These are phyloP conservation scores for Lactarius indigo DNA, from an alignment of 768 basidiomycete species.

Conservation along the genomic window DNA sequence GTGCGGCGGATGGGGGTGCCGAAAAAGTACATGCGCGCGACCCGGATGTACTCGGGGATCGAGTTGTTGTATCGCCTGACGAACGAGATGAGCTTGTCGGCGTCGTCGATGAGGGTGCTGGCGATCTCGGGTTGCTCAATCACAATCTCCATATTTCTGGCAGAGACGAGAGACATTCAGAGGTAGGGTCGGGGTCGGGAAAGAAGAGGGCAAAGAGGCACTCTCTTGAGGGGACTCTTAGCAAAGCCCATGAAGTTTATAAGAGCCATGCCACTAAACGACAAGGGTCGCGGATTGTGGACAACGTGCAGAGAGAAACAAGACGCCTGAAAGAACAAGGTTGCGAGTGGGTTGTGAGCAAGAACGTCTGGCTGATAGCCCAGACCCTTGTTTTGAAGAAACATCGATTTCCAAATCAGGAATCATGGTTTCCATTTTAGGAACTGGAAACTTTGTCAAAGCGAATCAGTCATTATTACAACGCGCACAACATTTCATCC, in stretches of 20 bases:
- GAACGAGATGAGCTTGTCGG: slow-evolving; percentile 8
- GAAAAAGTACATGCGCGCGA: slow-evolving; percentile 20
- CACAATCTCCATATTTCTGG: neutral
- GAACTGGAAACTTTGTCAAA: neutral
- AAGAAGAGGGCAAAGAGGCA: neutral
- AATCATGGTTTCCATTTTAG: slow-evolving; percentile 11
- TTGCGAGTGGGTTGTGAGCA: neutral
- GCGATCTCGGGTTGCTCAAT: slow-evolving; percentile 1
- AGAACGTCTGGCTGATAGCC: neutral
- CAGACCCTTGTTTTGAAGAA: slow-evolving; percentile 2
- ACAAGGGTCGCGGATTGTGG: neutral
- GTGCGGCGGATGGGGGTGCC: slow-evolving; percentile 22
- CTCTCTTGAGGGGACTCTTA: neutral
- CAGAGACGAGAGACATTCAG: neutral
- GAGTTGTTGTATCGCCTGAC: slow-evolving; percentile 11
- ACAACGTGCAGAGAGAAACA: neutral
- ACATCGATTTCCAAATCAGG: slow-evolving; percentile 10
- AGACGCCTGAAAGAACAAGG: slow-evolving; percentile 11
- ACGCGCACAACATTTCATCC: neutral
- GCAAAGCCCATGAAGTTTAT: neutral
- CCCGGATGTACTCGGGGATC: slow-evolving; percentile 16
- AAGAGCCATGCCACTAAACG: neutral
- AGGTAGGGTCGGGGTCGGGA: neutral
- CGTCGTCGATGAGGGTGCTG: slow-evolving; percentile 3
- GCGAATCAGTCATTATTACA: neutral